Base-by-base conservation (phyloP, 2,329 filamentous ascomycete genomes). In the Claviceps purpurea region DNA sequence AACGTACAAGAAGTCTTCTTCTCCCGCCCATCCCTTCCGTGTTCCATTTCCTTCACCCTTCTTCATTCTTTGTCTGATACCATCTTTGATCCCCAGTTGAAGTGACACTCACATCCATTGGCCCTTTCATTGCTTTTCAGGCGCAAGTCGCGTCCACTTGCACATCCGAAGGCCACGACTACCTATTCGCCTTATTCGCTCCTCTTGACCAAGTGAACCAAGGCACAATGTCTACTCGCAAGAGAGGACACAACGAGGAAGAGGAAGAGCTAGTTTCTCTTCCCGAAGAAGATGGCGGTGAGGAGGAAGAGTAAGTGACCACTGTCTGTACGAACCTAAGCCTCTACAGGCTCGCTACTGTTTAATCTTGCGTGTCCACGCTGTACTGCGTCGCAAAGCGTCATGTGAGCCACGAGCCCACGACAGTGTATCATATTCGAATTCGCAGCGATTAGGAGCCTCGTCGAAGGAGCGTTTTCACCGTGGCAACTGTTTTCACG, bases 201-300 rank as follows among this genome's bases (percentile, higher is more conserved):
- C 40, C 11, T 14, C 5, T 42, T 14, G 5, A 14, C 14, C 38
- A 40, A 26, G 14, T n/a, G n/a, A 50, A 50, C 13, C 18, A 24
- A 49, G n/a, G 26, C 53, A 66, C 53, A 56, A 76, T 76, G 72
- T 70, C 72, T 54, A 65, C 69, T 60, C 74, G 74, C 61, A 77
- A 77, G 73, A 73, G 74, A 69, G 75, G 74, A 70, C 71, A 73
- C 59, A 72, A 85, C 49, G 83, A 85, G 24, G 73, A 75, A 57
- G 72, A 75, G 62, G 74, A 76, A 54, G 74, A 77, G 66, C 73
- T 78, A 38, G 71, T 78, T 55, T 75, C 74, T 55, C 72, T 78
- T 51, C 74, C 75, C 51, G 74, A 75, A 55, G 74, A 71, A 47
- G 73, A 75, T 54, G 72, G 70, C 44, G 72, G 74, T 60, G 73